A percentile compares a stretch with the other conserved stretches of the same genome.
phyloP scores from a whole-genome alignment of 345 rosid species.

The Rhodomyrtus tomentosa region DNA sequence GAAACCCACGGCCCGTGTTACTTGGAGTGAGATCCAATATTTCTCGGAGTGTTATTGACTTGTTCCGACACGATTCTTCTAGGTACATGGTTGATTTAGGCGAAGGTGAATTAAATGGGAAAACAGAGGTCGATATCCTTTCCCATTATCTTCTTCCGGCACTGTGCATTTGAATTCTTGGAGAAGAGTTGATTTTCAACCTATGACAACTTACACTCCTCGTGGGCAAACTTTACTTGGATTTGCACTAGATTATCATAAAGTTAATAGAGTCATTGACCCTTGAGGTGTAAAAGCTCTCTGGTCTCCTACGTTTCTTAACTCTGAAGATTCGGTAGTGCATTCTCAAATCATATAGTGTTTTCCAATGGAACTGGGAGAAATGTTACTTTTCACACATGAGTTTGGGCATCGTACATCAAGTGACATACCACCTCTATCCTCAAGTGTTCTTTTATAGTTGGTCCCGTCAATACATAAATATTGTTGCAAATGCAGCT shows the following conservation, averaged over 20 bases:
- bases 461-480: not conserved
- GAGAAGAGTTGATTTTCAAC: not conserved
- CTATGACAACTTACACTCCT: not conserved
- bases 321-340: not conserved
- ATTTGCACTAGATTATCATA: not conserved
- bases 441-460: not conserved
- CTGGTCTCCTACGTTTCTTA: not conserved
- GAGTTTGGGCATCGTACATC: not conserved
- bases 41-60: not conserved
- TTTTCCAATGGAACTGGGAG: not conserved
- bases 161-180: not conserved
- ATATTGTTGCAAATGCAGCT: not conserved
- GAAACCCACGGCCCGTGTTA: not conserved
- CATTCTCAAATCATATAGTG: not conserved
- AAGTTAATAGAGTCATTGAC: not conserved
- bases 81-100: not conserved
- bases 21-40: not conserved
- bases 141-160: not conserved
- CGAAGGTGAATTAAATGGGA: not conserved
- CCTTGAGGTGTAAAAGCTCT: not conserved
- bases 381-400: not conserved
- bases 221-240: not conserved
- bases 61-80: not conserved
- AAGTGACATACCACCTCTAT: not conserved
- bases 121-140: not conserved